phyloP scores from a whole-genome alignment of 1,139 yeast genomes.

The Hyphopichia khmerensis region DNA sequence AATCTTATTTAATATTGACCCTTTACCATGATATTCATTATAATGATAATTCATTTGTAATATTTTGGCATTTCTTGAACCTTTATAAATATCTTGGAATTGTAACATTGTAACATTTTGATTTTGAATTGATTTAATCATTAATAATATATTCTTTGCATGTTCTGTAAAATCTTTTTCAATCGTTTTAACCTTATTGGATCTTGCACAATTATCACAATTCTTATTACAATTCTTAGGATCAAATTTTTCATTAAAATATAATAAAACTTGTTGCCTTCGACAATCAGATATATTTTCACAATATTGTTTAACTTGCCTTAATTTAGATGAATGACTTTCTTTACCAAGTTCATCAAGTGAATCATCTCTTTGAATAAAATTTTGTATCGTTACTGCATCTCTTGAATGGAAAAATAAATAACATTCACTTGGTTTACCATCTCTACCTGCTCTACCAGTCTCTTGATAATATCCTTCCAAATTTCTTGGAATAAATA shows the following conservation, averaged over 20 bases:
- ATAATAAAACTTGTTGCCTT: conserved; percentile 81
- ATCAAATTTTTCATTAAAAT: conserved; percentile 82
- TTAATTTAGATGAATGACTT: conserved; percentile 71
- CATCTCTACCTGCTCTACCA: conserved; percentile 99
- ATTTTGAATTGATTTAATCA: conserved; percentile 57
- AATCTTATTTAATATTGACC: conserved; percentile 58
- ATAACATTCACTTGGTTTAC: conserved; percentile 74
- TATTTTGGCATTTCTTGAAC: conserved; percentile 65
- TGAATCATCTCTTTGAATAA: conserved; percentile 77
- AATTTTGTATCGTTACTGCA: conserved; percentile 67
- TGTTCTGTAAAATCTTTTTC: conserved; percentile 68
- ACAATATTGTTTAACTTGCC: conserved; percentile 88
- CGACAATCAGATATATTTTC: conserved; percentile 91
- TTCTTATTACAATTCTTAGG: conserved; percentile 62
- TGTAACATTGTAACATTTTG: conserved; percentile 73
- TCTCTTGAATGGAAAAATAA: conserved; percentile 80
- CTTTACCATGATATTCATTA: conserved; percentile 66
- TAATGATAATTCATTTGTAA: conserved; percentile 60
- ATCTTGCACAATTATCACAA: conserved; percentile 82
- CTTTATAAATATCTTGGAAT: conserved; percentile 82
- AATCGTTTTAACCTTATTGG: conserved; percentile 40
- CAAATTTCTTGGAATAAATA: conserved; percentile 83
- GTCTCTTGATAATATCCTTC: conserved; percentile 98
- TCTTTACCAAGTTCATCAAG: conserved; percentile 66
- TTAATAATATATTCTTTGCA: conserved; percentile 57